Base-by-base conservation (phyloP, 1,284 basidiomycete genomes). In the Ceraceosorus guamensis region DNA sequence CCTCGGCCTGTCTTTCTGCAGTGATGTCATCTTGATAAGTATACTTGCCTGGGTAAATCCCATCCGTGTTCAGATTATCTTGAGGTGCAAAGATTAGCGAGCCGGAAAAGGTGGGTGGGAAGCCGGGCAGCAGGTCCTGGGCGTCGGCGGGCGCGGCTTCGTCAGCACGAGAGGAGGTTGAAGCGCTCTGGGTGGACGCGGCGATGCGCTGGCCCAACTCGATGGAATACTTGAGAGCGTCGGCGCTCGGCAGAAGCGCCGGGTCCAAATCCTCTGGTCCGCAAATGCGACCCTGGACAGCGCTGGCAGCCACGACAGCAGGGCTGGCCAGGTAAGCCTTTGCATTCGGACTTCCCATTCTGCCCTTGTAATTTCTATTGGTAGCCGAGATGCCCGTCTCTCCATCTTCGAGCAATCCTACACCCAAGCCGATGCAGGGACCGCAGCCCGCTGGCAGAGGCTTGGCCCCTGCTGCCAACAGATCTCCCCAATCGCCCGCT, bases 21-120 rank as follows among this genome's bases (percentile, higher is more conserved):
- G 93, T 97, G 73, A 99, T 96, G 75, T 97, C 95, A 77, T 99
- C 93, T 78, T 96, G 91, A 78, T 99, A 98, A 0, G 95, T 99
- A 79, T 99, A 99, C 78, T 97, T 99, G 37, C 93, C 95, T 0
- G 93, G 95, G 79, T 99, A 99, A 75, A 99, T 91, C 5, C 89
- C 95, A 73, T 99, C 93, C 0, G 93, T 99, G 77, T 93, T 98
- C 57, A 99, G 78, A 77, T 99, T 99, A 78, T 98, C 93, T 74
- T 97, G 91, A 0, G 95, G 93, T 0, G 86, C 84, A 72, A 97
- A 99, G 49, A 97, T 80, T 6, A 97, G 79, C 0, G 87, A 85
- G 0, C 95, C 95, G 1, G 82, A 77, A 78, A 99, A 97, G 35
- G 80, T 78, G 6, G 83, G 77, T 0, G 95, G 93, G 82, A 99